Evolutionary conservation across 2,329 filamentous ascomycete genomes (phyloP).

Genomic region (Gaeumannomyces tritici): DNA sequence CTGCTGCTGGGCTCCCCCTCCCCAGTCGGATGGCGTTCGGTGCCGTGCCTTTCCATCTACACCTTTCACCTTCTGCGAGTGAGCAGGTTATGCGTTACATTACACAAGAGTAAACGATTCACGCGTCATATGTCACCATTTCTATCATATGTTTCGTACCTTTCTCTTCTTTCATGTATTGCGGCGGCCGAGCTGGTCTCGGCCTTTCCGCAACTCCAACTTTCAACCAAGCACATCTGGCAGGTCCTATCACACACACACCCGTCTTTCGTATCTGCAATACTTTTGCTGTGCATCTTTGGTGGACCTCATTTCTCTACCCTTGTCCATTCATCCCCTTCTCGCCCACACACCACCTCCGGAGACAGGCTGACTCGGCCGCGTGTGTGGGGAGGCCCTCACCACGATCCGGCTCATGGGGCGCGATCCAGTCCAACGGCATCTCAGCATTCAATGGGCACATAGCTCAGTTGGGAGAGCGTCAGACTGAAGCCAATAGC

Average conservation of each 20-base stretch:
- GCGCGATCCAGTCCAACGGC: neutral
- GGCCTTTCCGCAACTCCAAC: neutral
- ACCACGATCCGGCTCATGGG: neutral
- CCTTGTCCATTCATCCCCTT: neutral
- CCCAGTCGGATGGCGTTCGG: neutral
- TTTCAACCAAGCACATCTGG: neutral
- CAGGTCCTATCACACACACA: neutral
- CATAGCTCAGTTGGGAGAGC: neutral
- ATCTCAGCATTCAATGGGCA: neutral
- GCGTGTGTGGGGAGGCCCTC: no score
- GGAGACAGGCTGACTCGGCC: neutral
- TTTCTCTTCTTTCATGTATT: neutral
- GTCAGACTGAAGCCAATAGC: neutral
- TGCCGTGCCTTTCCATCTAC: neutral
- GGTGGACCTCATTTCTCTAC: no score
- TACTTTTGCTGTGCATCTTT: no score
- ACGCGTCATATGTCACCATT: no score
- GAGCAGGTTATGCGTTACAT: no score
- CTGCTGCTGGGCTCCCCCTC: neutral
- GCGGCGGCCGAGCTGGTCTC: neutral
- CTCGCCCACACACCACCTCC: neutral
- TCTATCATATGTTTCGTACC: neutral
- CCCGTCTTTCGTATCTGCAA: no score
- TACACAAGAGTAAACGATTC: no score
- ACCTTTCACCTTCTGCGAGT: no score